Evolutionary conservation across 345 rosid genomes (phyloP), one percentile per base, ranked within the genome.

Genomic region (Bruguiera parviflora): DNA sequence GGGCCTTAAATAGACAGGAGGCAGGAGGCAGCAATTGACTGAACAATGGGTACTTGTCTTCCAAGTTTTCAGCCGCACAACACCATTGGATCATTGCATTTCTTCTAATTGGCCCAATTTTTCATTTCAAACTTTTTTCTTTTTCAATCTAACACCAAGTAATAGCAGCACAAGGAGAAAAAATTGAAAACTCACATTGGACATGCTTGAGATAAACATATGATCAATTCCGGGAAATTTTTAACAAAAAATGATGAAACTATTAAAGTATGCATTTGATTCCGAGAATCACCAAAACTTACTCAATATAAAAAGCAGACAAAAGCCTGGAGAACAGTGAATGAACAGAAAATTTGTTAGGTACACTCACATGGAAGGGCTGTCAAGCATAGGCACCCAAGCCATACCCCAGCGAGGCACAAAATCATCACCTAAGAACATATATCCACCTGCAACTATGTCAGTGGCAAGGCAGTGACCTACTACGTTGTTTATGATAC

Each of bases 401-500:
- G 91, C 67, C 82, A 94, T 81, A 43, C 92, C 95, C 80, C 90
- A 69, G 24, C 52, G 75, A 47, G 96, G 97, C 58, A 89, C 81
- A 71, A 86, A 85, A 61, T 87, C 98, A 77, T 83, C 90, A 53
- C 98, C 98, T 73, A 94, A 76, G 81, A 94, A 89, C 88, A 91
- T 83, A 81, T 89, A 94, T 27, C 98, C 98, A 71, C 86, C 90
- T 64, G 69, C 80, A 56, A 49, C 64, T 31, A 83, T 68, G 80
- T 83, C 89, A 60, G 82, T 69, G 61, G 89, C 31, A 71, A 91
- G 92, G 83, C 98, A 94, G 81, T 94, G 98, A 27, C 98, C 96
- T 24, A 91, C 71, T 55, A 91, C 91, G 71, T 94, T 87, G 61
- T 88, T 88, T 69, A 91, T 89, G 68, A 94, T 79, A 33, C 95